Percentiles rank a stretch among this genome's conserved stretches.
phyloP scores from a whole-genome alignment of 2,329 filamentous ascomycete genomes.

The Chlorencoelia australis region DNA sequence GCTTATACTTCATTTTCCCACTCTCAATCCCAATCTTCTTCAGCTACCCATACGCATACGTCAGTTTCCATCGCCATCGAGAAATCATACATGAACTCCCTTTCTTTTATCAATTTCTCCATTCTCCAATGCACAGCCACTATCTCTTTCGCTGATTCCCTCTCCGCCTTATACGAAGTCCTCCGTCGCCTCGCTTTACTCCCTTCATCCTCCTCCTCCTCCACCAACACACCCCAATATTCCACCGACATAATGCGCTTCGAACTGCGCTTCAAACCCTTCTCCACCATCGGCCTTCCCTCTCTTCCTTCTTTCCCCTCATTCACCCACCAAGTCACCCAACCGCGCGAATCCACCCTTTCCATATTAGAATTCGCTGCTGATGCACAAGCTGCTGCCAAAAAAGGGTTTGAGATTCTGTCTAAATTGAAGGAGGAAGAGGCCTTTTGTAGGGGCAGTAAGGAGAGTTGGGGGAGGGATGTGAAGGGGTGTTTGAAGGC shows the following conservation, averaged over 20 bases:
- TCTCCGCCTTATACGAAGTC: slow-evolving; percentile 43
- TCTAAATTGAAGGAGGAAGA: slow-evolving; percentile 41
- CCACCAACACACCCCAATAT: slow-evolving; percentile 38
- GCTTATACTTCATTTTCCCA: slow-evolving; percentile 11
- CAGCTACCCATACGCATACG: too few species aligned
- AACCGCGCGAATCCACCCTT: slow-evolving; percentile 29
- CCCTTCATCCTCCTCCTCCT: too few species aligned
- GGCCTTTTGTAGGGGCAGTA: slow-evolving; percentile 44
- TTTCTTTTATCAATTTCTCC: slow-evolving; percentile 47
- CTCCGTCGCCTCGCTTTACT: slow-evolving; percentile 32
- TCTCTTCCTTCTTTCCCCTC: slow-evolving; percentile 45
- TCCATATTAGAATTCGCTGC: slow-evolving; percentile 27
- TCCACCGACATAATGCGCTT: slow-evolving; percentile 48
- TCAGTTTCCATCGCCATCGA: slow-evolving; percentile 14
- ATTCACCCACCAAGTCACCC: slow-evolving; percentile 35
- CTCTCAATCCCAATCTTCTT: slow-evolving; percentile 28
- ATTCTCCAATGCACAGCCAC: slow-evolving; percentile 56
- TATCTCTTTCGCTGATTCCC: slow-evolving; percentile 40
- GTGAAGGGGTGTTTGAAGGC: slow-evolving; percentile 54
- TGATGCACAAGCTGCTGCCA: slow-evolving; percentile 29
- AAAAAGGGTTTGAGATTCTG: slow-evolving; percentile 46
- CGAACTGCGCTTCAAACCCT: slow-evolving; percentile 63
- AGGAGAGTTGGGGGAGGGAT: slow-evolving; percentile 51
- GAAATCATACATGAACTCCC: slow-evolving; percentile 39
- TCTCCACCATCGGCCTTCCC: slow-evolving; percentile 48